Conservation (phyloP, 1,284 basidiomycete species). For the Moniliophthora roreri region DNA sequence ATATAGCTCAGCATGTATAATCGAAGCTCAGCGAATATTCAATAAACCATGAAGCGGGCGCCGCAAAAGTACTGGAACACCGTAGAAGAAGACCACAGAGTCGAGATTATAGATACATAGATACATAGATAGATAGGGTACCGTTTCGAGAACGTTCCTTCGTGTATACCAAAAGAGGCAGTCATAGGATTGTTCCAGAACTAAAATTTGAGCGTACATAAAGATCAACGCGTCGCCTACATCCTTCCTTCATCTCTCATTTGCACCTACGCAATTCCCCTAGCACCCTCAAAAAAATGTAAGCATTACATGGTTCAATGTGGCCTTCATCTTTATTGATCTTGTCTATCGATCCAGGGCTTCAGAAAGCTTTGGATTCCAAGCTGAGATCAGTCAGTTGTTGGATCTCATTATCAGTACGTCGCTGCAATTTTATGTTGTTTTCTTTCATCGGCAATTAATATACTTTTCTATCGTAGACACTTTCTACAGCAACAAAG, state of each 20-base stretch:
- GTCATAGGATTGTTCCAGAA: slow-evolving; percentile 61
- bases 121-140: not conserved
- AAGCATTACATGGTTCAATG: not conserved
- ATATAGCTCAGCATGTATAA: too few relatives aligned
- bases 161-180: slow-evolving; percentile 33
- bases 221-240: slow-evolving; percentile 22
- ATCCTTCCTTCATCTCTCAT: not conserved
- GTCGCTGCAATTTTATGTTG: slow-evolving; percentile 24
- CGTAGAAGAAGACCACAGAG: not conserved
- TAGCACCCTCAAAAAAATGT: slow-evolving; percentile 13
- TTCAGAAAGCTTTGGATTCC: slow-evolving; percentile 86
- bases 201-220: slow-evolving; percentile 43
- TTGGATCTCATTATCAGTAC: slow-evolving; percentile 89
- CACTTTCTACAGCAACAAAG: slow-evolving; percentile 99
- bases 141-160: slow-evolving; percentile 42
- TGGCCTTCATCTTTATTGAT: not conserved
- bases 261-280: slow-evolving; percentile 5
- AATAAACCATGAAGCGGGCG: too few relatives aligned
- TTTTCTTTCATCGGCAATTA: not conserved
- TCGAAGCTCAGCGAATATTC: too few relatives aligned
- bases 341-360: slow-evolving; percentile 50
- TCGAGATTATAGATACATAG: too few relatives aligned
- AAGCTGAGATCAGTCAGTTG: slow-evolving; percentile 96
- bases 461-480: slow-evolving; percentile 50
- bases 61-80: not conserved